Percentiles rank a stretch among this genome's conserved stretches.
Conservation (phyloP, 2,329 filamentous ascomycete species). For the Neonectria punicea region DNA sequence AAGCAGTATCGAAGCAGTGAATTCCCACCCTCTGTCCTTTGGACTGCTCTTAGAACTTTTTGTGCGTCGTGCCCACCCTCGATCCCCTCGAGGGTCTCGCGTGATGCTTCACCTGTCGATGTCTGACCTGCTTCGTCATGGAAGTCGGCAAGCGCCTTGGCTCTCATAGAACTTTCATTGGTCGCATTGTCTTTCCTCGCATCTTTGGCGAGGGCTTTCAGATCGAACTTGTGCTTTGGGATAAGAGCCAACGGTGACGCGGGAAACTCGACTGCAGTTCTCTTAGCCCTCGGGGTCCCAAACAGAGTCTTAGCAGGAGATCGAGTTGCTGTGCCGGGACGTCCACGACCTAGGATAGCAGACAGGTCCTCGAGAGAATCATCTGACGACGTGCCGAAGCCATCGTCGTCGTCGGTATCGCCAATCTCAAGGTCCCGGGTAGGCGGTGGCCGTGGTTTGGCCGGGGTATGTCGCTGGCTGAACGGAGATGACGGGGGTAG, state of each 20-base stretch:
- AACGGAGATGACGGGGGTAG: constrained; percentile 39
- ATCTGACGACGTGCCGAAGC: constrained; percentile 63
- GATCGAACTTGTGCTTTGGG: constrained; percentile 70
- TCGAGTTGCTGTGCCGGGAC: constrained; percentile 34
- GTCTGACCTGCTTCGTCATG: constrained; percentile 17
- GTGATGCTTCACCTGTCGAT: constrained; percentile 32
- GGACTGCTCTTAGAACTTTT: constrained; percentile 60
- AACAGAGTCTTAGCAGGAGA: constrained; percentile 38
- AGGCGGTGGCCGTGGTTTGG: constrained; percentile 34
- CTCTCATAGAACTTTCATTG: constrained; percentile 63
- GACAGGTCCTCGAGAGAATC: constrained; percentile 67
- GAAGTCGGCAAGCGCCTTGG: constrained; percentile 47
- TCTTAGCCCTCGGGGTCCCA: constrained; percentile 60
- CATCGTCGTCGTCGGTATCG: constrained; percentile 78
- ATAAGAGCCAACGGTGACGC: constrained; percentile 62
- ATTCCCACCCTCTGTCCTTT: constrained; percentile 57
- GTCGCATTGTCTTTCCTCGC: constrained; percentile 68
- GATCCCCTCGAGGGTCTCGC: constrained; percentile 43
- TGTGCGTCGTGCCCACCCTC: constrained; percentile 57
- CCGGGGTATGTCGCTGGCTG: constrained; percentile 43
- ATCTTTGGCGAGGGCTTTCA: constrained; percentile 70
- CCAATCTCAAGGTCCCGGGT: constrained; percentile 69
- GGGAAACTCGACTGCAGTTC: constrained; percentile 52
- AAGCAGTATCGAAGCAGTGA: constrained; percentile 59
- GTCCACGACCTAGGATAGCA: constrained; percentile 44